These are phyloP conservation scores for Suillus discolor DNA, from an alignment of 768 basidiomycete genomes.

Conservation along the genomic window DNA sequence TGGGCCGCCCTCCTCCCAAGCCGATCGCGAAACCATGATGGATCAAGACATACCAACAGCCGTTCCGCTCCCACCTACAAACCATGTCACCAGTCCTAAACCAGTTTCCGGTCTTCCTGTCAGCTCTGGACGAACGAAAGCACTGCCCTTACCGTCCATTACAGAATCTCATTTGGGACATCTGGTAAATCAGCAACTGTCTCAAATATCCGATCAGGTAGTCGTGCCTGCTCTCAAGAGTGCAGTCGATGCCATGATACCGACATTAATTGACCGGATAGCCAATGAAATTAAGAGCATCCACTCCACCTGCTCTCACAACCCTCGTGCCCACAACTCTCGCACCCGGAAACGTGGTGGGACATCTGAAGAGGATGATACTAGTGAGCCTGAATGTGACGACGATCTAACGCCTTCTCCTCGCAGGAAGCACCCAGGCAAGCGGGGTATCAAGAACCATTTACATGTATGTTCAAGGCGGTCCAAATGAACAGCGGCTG, in stretches of 20 bases:
- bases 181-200: too few species aligned
- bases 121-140: too few species aligned
- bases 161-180: too few species aligned
- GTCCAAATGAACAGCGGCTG: not conserved
- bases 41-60: not conserved
- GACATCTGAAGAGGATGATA: not conserved
- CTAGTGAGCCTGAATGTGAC: not conserved
- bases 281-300: not conserved
- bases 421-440: not conserved
- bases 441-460: slow-evolving; percentile 5
- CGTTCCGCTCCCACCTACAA: not conserved
- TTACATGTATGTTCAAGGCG: slow-evolving; percentile 4
- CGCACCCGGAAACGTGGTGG: not conserved
- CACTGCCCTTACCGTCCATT: too few species aligned
- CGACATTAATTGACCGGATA: too few species aligned
- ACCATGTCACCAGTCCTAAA: too few species aligned
- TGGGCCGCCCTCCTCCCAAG: not conserved
- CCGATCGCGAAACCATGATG: not conserved
- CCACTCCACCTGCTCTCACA: not conserved
- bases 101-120: too few species aligned
- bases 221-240: too few species aligned
- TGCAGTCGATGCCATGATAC: too few species aligned
- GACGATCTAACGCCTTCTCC: not conserved
- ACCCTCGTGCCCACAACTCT: too few species aligned
- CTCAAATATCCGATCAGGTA: too few species aligned